Percentiles rank a stretch among this genome's conserved stretches.
Evolutionary conservation across 331 rosid species (phyloP).

Genomic region (Quercus phellos): DNA sequence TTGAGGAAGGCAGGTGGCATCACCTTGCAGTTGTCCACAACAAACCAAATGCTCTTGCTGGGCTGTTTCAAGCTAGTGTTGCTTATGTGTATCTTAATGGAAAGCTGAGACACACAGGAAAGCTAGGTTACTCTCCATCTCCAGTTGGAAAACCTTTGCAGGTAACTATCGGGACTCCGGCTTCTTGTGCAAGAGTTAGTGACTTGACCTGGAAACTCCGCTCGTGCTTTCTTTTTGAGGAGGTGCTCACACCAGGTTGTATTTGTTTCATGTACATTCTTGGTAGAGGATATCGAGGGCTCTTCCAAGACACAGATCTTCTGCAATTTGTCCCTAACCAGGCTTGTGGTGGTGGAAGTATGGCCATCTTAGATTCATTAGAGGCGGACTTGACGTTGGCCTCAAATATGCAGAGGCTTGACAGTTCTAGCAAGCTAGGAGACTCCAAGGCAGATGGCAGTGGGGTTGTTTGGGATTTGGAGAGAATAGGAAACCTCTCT

Average conservation of each 20-base stretch:
- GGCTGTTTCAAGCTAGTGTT: slow-evolving; percentile 96
- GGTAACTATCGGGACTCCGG: slow-evolving; percentile 84
- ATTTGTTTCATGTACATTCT: slow-evolving; percentile 94
- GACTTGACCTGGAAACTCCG: slow-evolving; percentile 89
- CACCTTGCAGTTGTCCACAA: slow-evolving; percentile 97
- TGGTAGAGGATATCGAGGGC: slow-evolving; percentile 98
- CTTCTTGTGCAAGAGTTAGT: slow-evolving; percentile 65
- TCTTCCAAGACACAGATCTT: slow-evolving; percentile 95
- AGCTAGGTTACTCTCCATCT: slow-evolving; percentile 94
- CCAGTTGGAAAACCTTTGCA: slow-evolving; percentile 89
- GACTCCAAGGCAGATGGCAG: slow-evolving; percentile 90
- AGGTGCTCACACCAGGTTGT: slow-evolving; percentile 86
- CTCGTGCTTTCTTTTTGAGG: slow-evolving; percentile 97
- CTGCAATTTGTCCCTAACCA: slow-evolving; percentile 92
- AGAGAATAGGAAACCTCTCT: slow-evolving; percentile 85
- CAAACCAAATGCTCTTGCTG: slow-evolving; percentile 99
- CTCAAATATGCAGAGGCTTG: slow-evolving; percentile 70
- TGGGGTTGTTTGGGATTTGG: slow-evolving; percentile 99
- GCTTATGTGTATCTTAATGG: slow-evolving; percentile 96
- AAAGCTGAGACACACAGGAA: slow-evolving; percentile 91
- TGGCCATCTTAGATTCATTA: slow-evolving; percentile 96
- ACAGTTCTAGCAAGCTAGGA: slow-evolving; percentile 56
- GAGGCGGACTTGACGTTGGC: slow-evolving; percentile 71
- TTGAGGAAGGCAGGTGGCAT: slow-evolving; percentile 99
- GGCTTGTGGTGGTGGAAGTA: slow-evolving; percentile 98